Conservation (phyloP, 1,284 basidiomycete species). For the Boletus holoroseus region DNA sequence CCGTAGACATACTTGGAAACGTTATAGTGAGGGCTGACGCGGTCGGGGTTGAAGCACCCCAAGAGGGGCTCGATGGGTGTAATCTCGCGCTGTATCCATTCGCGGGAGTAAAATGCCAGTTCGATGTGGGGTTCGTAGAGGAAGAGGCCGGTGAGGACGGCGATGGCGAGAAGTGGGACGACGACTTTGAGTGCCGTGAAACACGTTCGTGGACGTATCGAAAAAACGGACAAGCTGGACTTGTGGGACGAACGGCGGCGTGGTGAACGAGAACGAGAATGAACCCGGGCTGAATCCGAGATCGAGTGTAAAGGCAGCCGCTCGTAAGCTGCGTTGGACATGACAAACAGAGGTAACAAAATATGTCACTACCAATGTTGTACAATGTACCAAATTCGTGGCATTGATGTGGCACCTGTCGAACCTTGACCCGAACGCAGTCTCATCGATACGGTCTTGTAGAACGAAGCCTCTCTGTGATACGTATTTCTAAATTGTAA, state of each 20-base stretch:
- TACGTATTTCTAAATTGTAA: not conserved
- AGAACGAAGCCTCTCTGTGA: not conserved
- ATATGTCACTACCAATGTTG: not conserved
- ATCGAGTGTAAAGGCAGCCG: constrained; percentile 29
- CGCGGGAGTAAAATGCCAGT: constrained; percentile 65
- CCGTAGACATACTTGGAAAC: constrained; percentile 56
- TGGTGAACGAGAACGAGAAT: constrained; percentile 23
- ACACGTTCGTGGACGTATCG: constrained; percentile 26
- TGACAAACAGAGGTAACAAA: constrained; percentile 8
- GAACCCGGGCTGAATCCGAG: constrained; percentile 13
- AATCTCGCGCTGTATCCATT: constrained; percentile 72
- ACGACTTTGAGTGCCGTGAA: constrained; percentile 26
- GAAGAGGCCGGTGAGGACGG: constrained; percentile 46
- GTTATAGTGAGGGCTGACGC: constrained; percentile 66
- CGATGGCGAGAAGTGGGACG: constrained; percentile 37
- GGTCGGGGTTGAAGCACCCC: constrained; percentile 66
- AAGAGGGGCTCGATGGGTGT: constrained; percentile 51
- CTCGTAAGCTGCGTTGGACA: constrained; percentile 29
- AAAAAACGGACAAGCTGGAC: constrained; percentile 1
- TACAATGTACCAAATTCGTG: not conserved
- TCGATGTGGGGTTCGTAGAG: constrained; percentile 80
- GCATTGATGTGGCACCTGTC: not conserved
- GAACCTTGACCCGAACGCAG: not conserved
- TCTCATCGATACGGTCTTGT: not conserved
- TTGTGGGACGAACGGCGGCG: constrained; percentile 16